phyloP scores from a whole-genome alignment of 768 basidiomycete genomes.

The Neoboletus brunneissimus region DNA sequence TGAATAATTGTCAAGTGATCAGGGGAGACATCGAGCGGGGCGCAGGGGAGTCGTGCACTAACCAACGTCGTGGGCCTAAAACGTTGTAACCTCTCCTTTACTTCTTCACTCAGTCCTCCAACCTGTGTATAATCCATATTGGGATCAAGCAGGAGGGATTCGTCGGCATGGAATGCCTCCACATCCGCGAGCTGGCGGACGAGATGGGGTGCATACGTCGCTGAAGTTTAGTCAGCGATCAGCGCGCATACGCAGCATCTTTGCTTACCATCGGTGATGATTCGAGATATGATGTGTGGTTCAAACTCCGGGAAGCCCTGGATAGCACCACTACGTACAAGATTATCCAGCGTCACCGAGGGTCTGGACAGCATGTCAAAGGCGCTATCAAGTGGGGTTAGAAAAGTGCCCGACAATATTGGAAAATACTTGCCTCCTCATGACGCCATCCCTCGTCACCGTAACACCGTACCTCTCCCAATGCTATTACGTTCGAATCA shows the following conservation, averaged over 20 bases:
- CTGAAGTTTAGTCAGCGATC: constrained; percentile 34
- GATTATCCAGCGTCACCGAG: constrained; percentile 40
- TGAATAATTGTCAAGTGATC: constrained; percentile 27
- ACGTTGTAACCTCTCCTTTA: constrained; percentile 57
- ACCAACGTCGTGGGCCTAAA: constrained; percentile 72
- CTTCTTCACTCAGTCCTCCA: constrained; percentile 71
- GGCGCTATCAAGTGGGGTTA: constrained; percentile 46
- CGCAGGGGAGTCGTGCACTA: constrained; percentile 11
- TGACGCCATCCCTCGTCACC: constrained; percentile 41
- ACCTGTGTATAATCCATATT: constrained; percentile 67
- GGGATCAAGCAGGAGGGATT: constrained; percentile 65
- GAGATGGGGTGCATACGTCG: constrained; percentile 60
- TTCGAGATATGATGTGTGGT: constrained; percentile 51
- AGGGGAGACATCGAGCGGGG: neutral
- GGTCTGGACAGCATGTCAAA: constrained; percentile 70
- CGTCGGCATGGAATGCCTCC: constrained; percentile 70
- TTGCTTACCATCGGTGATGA: constrained; percentile 66
- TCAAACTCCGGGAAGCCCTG: constrained; percentile 44
- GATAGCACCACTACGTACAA: constrained; percentile 46
- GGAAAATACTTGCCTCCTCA: constrained; percentile 38
- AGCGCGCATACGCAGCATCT: neutral
- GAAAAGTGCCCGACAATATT: neutral
- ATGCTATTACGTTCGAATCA: constrained; percentile 26
- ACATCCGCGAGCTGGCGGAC: constrained; percentile 75
- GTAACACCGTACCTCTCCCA: constrained; percentile 44